Base-by-base conservation (phyloP, 805 yeast genomes). In the Spathaspora boniae region DNA sequence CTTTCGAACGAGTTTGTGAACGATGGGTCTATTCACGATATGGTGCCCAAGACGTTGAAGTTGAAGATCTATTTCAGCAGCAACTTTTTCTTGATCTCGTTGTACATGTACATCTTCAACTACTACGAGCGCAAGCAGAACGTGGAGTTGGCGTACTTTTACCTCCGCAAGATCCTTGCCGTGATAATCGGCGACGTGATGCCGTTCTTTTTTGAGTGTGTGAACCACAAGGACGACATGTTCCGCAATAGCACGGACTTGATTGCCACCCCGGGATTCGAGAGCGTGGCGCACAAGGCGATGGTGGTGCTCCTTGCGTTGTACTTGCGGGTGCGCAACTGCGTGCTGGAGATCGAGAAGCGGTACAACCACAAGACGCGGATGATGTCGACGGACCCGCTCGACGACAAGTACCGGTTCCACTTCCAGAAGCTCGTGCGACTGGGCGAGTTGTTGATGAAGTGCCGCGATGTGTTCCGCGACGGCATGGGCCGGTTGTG, bases 191-290 rank as follows among this genome's bases (percentile, higher is more conserved):
- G 54, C 12, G 68, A 62, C 25, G 45, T 69, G 9, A 32, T 58
- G 9, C 64, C 68, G 15, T 51, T 59, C 6, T 54, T 57, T 26
- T 40, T 51, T 39, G 58, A 60, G 20, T 38, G 71, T 24, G 44
- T 65, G 14, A 47, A 46, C 27, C 56, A 60, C 35, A 53, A 62
- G 36, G 43, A 50, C 3, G 30, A 45, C 3, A 61, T 65, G 41
- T 72, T 74, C 44, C 75, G 70, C 4, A 45, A 50, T 3, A 66
- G 70, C 0, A 60, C 68, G 4, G 72, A 63, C 29, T 54, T 62
- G 30, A 47, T 65, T 9, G 36, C 75, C 20, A 72, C 65, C 33
- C 77, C 80, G 12, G 35, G 49, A 5, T 32, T 62, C n/a, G 54
- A 58, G 25, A 30, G 40, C 3, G 31, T 50, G 22, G 44, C 51